phyloP scores from a whole-genome alignment of 2,329 filamentous ascomycete genomes.

The Aspergillus sp. region DNA sequence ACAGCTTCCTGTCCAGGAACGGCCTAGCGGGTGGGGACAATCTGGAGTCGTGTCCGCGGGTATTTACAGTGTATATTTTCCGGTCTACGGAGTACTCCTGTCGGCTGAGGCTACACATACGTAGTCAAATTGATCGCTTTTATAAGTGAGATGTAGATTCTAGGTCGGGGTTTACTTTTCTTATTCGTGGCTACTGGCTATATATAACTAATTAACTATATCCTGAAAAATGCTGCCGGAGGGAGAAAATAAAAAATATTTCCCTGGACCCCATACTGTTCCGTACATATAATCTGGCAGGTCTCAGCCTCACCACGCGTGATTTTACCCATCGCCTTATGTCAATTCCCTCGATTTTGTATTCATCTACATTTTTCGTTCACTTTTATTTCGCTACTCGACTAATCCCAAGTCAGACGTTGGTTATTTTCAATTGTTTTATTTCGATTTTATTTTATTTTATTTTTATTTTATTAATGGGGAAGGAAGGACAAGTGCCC shows the following conservation, averaged over 20 bases:
- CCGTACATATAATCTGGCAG: background rate
- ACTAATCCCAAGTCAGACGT: background rate
- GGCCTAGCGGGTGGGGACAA: conserved; percentile 26
- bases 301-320: background rate
- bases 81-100: conserved; percentile 15
- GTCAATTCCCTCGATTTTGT: background rate
- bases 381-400: background rate
- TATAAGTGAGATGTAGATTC: too few species aligned
- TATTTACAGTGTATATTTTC: conserved; percentile 31
- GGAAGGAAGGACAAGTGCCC: background rate
- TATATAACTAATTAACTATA: background rate
- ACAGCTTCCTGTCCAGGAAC: conserved; percentile 26
- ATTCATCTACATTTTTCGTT: background rate
- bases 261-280: background rate
- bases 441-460: too few species aligned
- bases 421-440: too few species aligned
- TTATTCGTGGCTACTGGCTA: background rate
- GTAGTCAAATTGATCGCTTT: background rate
- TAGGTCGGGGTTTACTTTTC: too few species aligned
- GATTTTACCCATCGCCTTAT: background rate
- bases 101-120: background rate
- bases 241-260: too few species aligned
- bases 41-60: conserved; percentile 26
- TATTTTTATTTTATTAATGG: background rate
- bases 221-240: too few species aligned